These are phyloP conservation scores for Papiliotrema fonsecae DNA, from an alignment of 1,284 basidiomycete species.

Conservation along the genomic window DNA sequence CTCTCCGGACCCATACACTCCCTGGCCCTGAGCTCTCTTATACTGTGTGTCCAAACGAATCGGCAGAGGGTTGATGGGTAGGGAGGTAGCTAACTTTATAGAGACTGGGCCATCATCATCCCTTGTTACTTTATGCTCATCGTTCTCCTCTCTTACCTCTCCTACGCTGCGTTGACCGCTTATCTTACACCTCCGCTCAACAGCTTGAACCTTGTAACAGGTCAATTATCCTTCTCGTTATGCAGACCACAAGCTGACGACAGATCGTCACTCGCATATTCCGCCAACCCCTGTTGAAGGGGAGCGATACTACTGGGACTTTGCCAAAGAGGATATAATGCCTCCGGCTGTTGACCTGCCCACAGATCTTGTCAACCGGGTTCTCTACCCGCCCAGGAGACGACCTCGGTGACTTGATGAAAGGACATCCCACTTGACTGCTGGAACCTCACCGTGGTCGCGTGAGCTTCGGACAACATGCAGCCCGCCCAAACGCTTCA, in stretches of 20 bases:
- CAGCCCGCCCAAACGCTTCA: too few species aligned
- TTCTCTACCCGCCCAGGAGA: slow-evolving; percentile 51
- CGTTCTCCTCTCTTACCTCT: slow-evolving; percentile 69
- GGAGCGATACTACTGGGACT: slow-evolving; percentile 28
- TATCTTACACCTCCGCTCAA: slow-evolving; percentile 65
- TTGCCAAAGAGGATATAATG: slow-evolving; percentile 49
- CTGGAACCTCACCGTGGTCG: too few species aligned
- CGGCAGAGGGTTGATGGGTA: not conserved
- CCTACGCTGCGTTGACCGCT: slow-evolving; percentile 70
- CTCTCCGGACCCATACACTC: not conserved
- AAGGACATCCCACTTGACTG: too few species aligned
- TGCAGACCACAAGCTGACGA: not conserved
- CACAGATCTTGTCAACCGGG: slow-evolving; percentile 70
- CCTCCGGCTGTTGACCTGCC: slow-evolving; percentile 74
- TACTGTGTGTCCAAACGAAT: too few species aligned
- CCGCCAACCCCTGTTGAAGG: not conserved
- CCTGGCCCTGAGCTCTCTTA: too few species aligned
- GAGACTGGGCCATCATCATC: slow-evolving; percentile 80
- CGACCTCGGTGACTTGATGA: slow-evolving; percentile 5
- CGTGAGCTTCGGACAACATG: too few species aligned
- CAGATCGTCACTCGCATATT: slow-evolving; percentile 5
- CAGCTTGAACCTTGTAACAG: slow-evolving; percentile 61
- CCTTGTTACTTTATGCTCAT: slow-evolving; percentile 72
- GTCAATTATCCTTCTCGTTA: slow-evolving; percentile 43
- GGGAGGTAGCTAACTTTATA: slow-evolving; percentile 32